Base-by-base conservation (phyloP, 106 monocot species). In the Allium fistulosum region DNA sequence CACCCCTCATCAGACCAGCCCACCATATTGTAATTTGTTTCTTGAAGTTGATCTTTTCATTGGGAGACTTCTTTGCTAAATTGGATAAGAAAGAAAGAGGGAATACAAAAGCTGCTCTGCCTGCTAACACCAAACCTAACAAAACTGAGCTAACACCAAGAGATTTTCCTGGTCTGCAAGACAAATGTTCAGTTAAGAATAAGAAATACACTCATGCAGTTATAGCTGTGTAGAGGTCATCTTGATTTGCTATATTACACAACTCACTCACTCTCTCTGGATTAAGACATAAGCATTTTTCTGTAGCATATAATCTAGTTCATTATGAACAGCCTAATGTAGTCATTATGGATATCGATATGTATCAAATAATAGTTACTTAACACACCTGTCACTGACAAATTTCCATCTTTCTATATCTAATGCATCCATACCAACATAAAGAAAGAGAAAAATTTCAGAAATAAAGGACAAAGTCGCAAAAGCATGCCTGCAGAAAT, bases 1-100 rank as follows among this genome's bases (percentile, higher is more conserved):
- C 93, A 61, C 99, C 99, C 73, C 99, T 90, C 99, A 99, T 99
- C n/a, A 99, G 85, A 71, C 99, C 99, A 26, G 99, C 92, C 99
- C 99, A 99, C 99, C 99, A 99, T 83, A 99, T 93, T 72, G 75
- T 78, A 64, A 99, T 92, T 78, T 97, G 96, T 76, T 92, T 77
- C 28, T 76, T 85, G 55, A 86, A 73, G 57, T 8, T 45, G 58
- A 97, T 88, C 74, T 76, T 97, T 69, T 92, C 88, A 62, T 72
- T 16, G 4, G 66, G 67, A 59, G 62, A 68, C 57, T 82, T 88
- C 72, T 84, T 92, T 15, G 84, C 70, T 61, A 97, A 78, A 66
- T 97, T 97, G 28, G 96, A 92, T 45, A 97, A 67, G 75, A 97
- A 92, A 22, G 92, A 92, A 22, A 97, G 76, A 15, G 96, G 96